Conservation (phyloP, 208 protist species). For the Leishmania gerbilli region DNA sequence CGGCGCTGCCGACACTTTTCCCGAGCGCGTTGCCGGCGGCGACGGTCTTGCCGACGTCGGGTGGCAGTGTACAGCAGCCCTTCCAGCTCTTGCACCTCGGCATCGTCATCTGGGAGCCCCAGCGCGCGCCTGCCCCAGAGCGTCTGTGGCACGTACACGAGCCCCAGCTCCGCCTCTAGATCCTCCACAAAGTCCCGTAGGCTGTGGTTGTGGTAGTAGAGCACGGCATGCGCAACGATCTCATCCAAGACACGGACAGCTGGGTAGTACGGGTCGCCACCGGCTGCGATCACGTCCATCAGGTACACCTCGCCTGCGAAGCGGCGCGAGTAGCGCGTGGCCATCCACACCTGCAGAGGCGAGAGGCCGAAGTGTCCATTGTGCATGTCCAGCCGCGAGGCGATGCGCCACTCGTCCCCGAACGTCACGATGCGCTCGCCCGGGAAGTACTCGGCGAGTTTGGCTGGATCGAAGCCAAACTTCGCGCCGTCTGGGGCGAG, state of each 20-base stretch:
- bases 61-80: constrained; percentile 29
- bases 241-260: constrained; percentile 75
- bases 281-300: constrained; percentile 68
- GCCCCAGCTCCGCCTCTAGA: constrained; percentile 50
- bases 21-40: constrained; percentile 14
- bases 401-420: constrained; percentile 26
- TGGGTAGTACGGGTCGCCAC: constrained; percentile 65
- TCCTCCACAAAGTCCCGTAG: constrained; percentile 80
- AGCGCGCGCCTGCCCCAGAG: constrained; percentile 46
- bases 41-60: constrained; percentile 20
- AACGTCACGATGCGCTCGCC: constrained; percentile 36
- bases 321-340: constrained; percentile 63
- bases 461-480: background rate
- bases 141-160: constrained; percentile 68
- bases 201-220: constrained; percentile 79
- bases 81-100: constrained; percentile 34
- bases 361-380: constrained; percentile 62
- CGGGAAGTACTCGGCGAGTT: constrained; percentile 16
- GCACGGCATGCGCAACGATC: constrained; percentile 79
- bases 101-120: constrained; percentile 30
- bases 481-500: background rate
- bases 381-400: constrained; percentile 37
- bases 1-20: constrained; percentile 6
- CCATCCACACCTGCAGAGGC: constrained; percentile 80
- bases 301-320: constrained; percentile 77